Base-by-base conservation (phyloP, 2,329 filamentous ascomycete genomes). In the Phyllosticta citribraziliensis region DNA sequence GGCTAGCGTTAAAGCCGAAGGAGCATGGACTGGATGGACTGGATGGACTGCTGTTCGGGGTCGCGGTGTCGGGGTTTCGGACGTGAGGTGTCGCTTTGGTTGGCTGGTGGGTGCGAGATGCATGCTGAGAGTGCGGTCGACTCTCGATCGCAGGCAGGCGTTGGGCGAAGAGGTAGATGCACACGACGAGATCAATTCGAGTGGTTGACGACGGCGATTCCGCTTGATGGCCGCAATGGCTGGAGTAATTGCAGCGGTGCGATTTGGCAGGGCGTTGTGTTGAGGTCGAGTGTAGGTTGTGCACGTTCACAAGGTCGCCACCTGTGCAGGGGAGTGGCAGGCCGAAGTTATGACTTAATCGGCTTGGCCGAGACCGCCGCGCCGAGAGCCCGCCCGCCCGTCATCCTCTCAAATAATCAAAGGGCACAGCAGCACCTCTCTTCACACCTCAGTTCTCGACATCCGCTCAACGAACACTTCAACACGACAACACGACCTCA, bases 401-500 rank as follows among this genome's bases (percentile, higher is more conserved):
- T 61, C 59, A 61, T 61, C 14, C 40, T 56, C 58, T 61, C 59
- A 61, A 61, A 61, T 61, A 61, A 61, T 61, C 59, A 57, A 53
- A 61, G 59, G 52, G 51, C 30, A 50, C 52, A 54, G 52, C 54
- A 1, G n/a, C n/a, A 47, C 40, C 40, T n/a, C 14, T 1, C n/a
- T 17, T 17, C 12, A 11, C 35, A 2, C 60, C 55, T 50, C 55
- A 35, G 25, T 24, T 25, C 20, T 22, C 22, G 22, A 22, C 22
- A 22, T 22, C 22, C 22, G 2, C 22, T 20, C 27, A 47, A 19
- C 40, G 40, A 47, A 47, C 40, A 47, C 40, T 47, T 67, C 65
- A 72, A 73, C 35, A 35, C 58, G 60, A 64, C 69, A 35, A 14
- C 65, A 9, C 63, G 63, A 9, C 63, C 67, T 33, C 70, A 67